Evolutionary conservation across 768 basidiomycete species (phyloP).

Genomic region (Pleurotus tuoliensis): DNA sequence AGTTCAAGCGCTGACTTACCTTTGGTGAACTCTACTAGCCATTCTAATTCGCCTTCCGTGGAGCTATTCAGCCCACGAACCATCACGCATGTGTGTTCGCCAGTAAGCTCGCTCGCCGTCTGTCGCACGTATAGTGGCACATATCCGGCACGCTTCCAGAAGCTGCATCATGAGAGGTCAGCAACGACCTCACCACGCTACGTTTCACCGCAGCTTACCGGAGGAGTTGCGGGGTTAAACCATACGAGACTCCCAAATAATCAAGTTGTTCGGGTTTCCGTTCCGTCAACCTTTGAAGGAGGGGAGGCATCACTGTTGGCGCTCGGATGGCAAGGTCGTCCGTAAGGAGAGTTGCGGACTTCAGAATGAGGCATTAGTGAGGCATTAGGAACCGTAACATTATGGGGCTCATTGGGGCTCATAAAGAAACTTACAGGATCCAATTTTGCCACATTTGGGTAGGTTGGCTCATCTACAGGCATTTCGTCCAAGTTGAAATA

Average conservation of each 20-base stretch:
- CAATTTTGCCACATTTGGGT: slow-evolving; percentile 54
- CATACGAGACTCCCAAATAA: slow-evolving; percentile 95
- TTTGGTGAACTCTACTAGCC: slow-evolving; percentile 87
- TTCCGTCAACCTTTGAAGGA: slow-evolving; percentile 87
- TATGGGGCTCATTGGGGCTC: background rate
- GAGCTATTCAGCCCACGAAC: slow-evolving; percentile 77
- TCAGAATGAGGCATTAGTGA: background rate
- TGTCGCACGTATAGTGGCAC: slow-evolving; percentile 92
- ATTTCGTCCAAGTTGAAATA: slow-evolving; percentile 83
- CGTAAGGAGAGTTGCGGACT: slow-evolving; percentile 55
- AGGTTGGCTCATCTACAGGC: slow-evolving; percentile 43
- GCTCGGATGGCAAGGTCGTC: slow-evolving; percentile 76
- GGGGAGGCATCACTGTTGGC: slow-evolving; percentile 80
- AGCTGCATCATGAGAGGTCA: slow-evolving; percentile 36
- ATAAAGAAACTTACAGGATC: slow-evolving; percentile 31
- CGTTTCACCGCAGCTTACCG: slow-evolving; percentile 35
- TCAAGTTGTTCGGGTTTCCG: slow-evolving; percentile 87
- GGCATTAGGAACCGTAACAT: background rate
- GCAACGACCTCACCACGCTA: background rate
- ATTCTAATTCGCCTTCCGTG: slow-evolving; percentile 59
- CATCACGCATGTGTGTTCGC: slow-evolving; percentile 97
- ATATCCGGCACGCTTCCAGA: slow-evolving; percentile 95
- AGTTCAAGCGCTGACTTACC: slow-evolving; percentile 37
- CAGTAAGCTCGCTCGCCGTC: slow-evolving; percentile 91
- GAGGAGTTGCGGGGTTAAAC: slow-evolving; percentile 81